Evolutionary conservation across 2,329 filamentous ascomycete species (phyloP), one percentile per base, ranked within the genome.

Genomic region (Alternaria ventricosa): DNA sequence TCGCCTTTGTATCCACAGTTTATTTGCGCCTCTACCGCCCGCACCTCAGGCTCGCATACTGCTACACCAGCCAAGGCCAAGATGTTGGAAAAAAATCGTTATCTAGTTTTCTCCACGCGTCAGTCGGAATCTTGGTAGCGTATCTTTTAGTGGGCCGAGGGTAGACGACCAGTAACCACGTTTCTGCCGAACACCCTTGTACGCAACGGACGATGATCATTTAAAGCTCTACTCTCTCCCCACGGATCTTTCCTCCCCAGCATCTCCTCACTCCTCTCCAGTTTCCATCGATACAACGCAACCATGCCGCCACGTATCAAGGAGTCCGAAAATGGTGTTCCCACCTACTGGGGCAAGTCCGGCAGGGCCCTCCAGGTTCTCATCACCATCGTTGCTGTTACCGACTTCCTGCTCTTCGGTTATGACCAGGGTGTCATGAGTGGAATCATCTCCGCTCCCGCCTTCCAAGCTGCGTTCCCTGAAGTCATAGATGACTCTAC

Each of bases 361-460:
- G 74, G 74, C 46, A 72, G 72, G 60, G 69, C 70, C 57, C 67
- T 78, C 43, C 72, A 76, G 64, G 64, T 75, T 22, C 71, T 75
- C 44, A 72, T 81, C 55, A 78, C 83, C 61, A 74, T 78, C 46
- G 84, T 84, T 64, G 82, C 82, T 15, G 81, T 81, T 6, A 75
- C 84, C 45, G 84, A 82, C 22, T 83, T 83, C 41, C 81, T 85
- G 58, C 75, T 85, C 13, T 84, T 84, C 66, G 84, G 83, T 54
- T 85, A 85, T 71, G 83, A 85, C 66, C 76, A 79, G 60, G 77
- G 78, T 72, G 78, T 81, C 55, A 81, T 81, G 79, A 74, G 72
- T 61, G 79, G 79, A 63, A 82, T 82, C 68, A 81, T 82, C 60
- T 77, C 77, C 22, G 75, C 78, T 27, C 71, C 71, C 20, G 70